phyloP scores from a whole-genome alignment of 257 asterid genomes.

The Jaltomata sinuosa region DNA sequence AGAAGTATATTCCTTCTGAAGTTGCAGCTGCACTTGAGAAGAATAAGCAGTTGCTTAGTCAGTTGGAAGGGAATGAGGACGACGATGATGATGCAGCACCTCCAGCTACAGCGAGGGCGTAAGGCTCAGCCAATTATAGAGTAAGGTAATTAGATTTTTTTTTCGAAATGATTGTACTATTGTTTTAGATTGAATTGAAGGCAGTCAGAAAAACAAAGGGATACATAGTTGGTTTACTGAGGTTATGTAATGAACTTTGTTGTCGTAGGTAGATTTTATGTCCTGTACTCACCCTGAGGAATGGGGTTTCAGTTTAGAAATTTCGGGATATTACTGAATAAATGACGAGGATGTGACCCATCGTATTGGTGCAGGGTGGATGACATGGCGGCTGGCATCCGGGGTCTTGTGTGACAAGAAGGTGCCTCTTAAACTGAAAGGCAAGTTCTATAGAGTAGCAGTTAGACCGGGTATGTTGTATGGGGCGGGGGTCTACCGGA shows the following conservation, averaged over 20 bases:
- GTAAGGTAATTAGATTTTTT: not conserved
- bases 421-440: too few relatives aligned
- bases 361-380: too few relatives aligned
- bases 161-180: not conserved
- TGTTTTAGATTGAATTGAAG: too few relatives aligned
- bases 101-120: not conserved
- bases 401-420: too few relatives aligned
- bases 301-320: not conserved
- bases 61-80: slow-evolving; percentile 16
- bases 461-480: too few relatives aligned
- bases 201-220: not conserved
- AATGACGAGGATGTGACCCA: too few relatives aligned
- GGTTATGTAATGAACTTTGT: not conserved
- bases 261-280: not conserved
- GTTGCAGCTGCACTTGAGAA: slow-evolving; percentile 75
- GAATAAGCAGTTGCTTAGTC: slow-evolving; percentile 51
- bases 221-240: not conserved
- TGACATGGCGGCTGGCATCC: too few relatives aligned
- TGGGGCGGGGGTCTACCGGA: too few relatives aligned
- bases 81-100: not conserved
- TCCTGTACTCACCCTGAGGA: not conserved
- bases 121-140: not conserved
- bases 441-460: too few relatives aligned
- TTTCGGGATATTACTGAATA: not conserved
- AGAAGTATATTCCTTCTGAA: slow-evolving; percentile 94